These are phyloP conservation scores for Hypericum androsaemum DNA, from an alignment of 345 rosid genomes.

Conservation along the genomic window DNA sequence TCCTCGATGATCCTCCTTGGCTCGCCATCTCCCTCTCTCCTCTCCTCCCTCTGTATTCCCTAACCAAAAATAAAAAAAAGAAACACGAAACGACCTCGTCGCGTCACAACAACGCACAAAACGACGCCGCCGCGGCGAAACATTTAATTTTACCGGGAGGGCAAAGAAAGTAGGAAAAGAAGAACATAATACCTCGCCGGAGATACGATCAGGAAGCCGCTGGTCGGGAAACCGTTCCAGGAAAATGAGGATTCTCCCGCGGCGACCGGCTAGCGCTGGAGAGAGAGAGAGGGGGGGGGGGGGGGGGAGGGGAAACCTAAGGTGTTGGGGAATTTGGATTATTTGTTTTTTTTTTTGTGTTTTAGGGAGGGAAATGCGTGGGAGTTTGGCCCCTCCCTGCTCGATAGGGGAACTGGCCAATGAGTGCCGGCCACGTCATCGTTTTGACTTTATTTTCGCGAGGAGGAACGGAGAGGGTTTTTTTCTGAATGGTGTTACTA, in stretches of 20 bases:
- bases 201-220: background rate
- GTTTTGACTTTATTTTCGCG: no score
- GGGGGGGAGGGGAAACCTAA: background rate
- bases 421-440: no score
- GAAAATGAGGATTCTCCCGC: background rate
- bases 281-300: background rate
- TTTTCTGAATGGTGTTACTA: no score
- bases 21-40: slow-evolving; percentile 44
- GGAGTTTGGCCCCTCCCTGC: no score
- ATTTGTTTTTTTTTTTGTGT: no score
- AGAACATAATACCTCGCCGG: background rate
- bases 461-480: no score
- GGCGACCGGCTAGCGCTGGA: slow-evolving; percentile 6
- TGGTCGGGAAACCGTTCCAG: background rate
- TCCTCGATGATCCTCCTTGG: slow-evolving; percentile 66
- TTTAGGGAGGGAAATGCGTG: no score
- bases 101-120: no score
- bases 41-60: slow-evolving; percentile 3
- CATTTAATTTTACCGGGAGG: slow-evolving; percentile 8
- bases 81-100: slow-evolving; percentile 6
- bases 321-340: no score
- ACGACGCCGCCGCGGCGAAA: no score
- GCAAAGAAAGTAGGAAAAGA: background rate
- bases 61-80: slow-evolving; percentile 1
- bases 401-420: no score